A percentile compares a stretch with the other conserved stretches of the same genome.
phyloP scores from a whole-genome alignment of 108 stramenopile genomes.

The Seminavis robusta region DNA sequence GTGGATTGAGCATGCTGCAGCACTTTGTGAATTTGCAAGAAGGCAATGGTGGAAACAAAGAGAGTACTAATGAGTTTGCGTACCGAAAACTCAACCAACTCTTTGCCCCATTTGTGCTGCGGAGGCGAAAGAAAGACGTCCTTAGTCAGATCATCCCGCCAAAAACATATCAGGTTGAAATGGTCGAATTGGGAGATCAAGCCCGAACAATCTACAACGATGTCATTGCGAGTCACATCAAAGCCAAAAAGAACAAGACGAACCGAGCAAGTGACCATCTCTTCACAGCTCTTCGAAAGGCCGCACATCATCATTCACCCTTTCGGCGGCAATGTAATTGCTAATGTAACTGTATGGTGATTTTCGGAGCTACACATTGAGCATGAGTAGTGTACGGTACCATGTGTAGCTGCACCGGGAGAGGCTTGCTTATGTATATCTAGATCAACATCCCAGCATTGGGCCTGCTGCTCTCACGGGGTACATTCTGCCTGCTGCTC shows the following conservation, averaged over 20 bases:
- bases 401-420: too few relatives aligned
- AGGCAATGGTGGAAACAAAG: slow-evolving; percentile 25
- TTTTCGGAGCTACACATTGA: too few relatives aligned
- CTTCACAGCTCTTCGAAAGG: slow-evolving; percentile 95
- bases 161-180: slow-evolving; percentile 38
- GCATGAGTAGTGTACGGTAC: too few relatives aligned
- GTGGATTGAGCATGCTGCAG: slow-evolving; percentile 72
- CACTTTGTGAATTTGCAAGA: slow-evolving; percentile 71
- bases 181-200: slow-evolving; percentile 33
- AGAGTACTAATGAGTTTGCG: slow-evolving; percentile 32
- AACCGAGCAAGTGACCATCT: slow-evolving; percentile 63
- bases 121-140: slow-evolving; percentile 89
- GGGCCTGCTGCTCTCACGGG: too few relatives aligned
- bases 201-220: slow-evolving; percentile 34
- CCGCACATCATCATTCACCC: slow-evolving; percentile 93
- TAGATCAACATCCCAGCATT: too few relatives aligned
- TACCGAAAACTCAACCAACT: slow-evolving; percentile 78
- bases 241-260: slow-evolving; percentile 16
- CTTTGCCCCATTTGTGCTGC: slow-evolving; percentile 90
- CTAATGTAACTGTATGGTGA: too few relatives aligned
- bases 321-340: too few relatives aligned
- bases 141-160: slow-evolving; percentile 78
- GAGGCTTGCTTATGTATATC: too few relatives aligned
- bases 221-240: slow-evolving; percentile 30
- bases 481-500: too few relatives aligned